These are phyloP conservation scores for Microcyclosporella mali DNA, from an alignment of 2,329 filamentous ascomycete genomes.

Conservation along the genomic window DNA sequence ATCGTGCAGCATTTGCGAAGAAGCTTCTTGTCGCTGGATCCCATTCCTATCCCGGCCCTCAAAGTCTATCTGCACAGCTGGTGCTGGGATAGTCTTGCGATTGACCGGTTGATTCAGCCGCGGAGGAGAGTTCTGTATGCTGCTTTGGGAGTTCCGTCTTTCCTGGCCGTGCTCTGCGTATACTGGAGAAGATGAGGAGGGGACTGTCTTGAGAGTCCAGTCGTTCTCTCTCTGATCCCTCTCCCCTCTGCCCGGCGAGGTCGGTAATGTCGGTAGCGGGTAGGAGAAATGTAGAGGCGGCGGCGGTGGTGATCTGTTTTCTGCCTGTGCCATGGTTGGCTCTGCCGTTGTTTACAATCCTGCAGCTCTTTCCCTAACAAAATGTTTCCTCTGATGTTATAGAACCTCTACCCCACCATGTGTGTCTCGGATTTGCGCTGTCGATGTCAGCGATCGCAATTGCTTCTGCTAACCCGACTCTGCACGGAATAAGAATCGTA, in stretches of 20 bases:
- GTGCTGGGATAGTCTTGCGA: slow-evolving; percentile 1
- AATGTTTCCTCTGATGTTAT: too few relatives aligned
- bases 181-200: slow-evolving; percentile 4
- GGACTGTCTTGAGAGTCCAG: slow-evolving; percentile 1
- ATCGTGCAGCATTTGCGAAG: slow-evolving; percentile 2
- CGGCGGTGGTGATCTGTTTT: slow-evolving; percentile 1
- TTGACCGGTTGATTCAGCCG: neutral
- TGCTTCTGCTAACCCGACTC: too few relatives aligned
- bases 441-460: too few relatives aligned
- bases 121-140: slow-evolving; percentile 14
- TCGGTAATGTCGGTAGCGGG: slow-evolving; percentile 2
- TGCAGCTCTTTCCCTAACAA: too few relatives aligned
- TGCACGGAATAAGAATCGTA: too few relatives aligned
- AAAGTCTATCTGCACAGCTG: neutral
- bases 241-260: slow-evolving; percentile 5
- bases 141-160: slow-evolving; percentile 13
- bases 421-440: too few relatives aligned
- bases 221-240: slow-evolving; percentile 5
- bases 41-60: too few relatives aligned
- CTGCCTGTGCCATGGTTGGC: slow-evolving; percentile 6
- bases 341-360: too few relatives aligned
- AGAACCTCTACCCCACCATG: too few relatives aligned
- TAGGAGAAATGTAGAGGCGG: neutral
- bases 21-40: slow-evolving; percentile 11
- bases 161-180: slow-evolving; percentile 11